phyloP scores from a whole-genome alignment of 1,139 yeast species.

The Debaryomycetaceae sp. region DNA sequence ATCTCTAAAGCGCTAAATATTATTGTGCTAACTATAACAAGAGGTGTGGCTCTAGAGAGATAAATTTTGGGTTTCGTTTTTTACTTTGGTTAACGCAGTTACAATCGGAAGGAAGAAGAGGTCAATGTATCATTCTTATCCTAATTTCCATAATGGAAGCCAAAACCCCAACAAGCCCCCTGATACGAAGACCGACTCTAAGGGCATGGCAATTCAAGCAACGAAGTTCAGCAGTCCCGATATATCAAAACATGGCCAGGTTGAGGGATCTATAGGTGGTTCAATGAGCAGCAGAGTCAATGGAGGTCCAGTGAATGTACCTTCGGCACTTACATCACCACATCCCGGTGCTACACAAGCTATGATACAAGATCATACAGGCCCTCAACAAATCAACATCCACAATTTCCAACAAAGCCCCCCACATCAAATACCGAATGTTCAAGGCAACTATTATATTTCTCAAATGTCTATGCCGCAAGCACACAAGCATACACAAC shows the following conservation, averaged over 20 bases:
- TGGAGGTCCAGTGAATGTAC: slow-evolving; percentile 2
- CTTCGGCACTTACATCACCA: slow-evolving; percentile 4
- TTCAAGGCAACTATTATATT: neutral
- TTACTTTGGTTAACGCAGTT: neutral
- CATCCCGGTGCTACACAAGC: neutral
- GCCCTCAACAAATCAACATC: neutral
- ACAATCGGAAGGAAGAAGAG: neutral
- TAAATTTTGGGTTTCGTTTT: neutral
- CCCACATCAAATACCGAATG: neutral
- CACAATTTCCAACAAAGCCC: neutral
- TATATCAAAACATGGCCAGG: neutral
- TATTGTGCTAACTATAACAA: no score
- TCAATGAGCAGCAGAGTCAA: neutral
- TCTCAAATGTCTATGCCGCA: neutral
- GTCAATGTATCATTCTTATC: neutral
- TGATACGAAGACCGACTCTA: neutral
- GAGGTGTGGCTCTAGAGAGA: neutral
- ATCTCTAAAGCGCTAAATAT: neutral
- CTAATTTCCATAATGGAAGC: neutral
- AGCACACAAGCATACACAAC: neutral
- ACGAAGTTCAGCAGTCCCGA: neutral
- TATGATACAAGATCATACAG: neutral
- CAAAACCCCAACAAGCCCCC: neutral
- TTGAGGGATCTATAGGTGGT: neutral
- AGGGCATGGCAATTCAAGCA: neutral